Conservation (phyloP, 2,329 filamentous ascomycete genomes). For the Scedosporium boydii region DNA sequence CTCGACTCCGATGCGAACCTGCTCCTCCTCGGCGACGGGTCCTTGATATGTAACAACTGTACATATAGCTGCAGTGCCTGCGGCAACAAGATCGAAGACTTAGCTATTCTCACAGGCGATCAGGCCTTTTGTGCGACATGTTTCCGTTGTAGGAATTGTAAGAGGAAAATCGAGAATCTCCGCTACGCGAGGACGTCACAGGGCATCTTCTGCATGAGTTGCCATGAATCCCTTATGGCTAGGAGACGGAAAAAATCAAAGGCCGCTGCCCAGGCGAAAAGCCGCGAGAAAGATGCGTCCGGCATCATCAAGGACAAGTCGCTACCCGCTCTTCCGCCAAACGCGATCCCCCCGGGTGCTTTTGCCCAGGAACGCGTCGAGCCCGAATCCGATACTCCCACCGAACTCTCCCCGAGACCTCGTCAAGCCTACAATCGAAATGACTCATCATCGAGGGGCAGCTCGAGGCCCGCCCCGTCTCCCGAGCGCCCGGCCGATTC, state of each 20-base stretch:
- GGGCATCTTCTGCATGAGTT: constrained; percentile 99
- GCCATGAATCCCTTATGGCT: constrained; percentile 94
- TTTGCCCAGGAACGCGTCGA: constrained; percentile 53
- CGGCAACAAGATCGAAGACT: constrained; percentile 93
- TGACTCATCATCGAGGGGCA: constrained; percentile 30
- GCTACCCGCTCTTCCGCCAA: constrained; percentile 79
- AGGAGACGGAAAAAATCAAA: constrained; percentile 80
- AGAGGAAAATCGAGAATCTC: constrained; percentile 96
- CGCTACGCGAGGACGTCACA: constrained; percentile 96
- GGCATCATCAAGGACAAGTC: constrained; percentile 81
- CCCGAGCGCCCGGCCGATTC: constrained; percentile 39
- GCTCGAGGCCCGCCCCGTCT: constrained; percentile 42
- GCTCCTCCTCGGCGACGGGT: constrained; percentile 91
- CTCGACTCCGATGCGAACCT: constrained; percentile 98
- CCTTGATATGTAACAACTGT: constrained; percentile 97
- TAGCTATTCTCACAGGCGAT: constrained; percentile 93
- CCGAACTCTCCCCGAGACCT: constrained; percentile 58
- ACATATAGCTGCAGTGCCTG: constrained; percentile 98
- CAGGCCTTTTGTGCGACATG: constrained; percentile 97
- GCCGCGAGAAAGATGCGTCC: constrained; percentile 52
- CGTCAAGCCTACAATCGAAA: constrained; percentile 39
- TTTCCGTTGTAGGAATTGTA: constrained; percentile 96
- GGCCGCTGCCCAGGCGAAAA: constrained; percentile 50
- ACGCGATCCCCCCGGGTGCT: constrained; percentile 51
- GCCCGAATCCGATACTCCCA: constrained; percentile 55